A percentile compares a stretch with the other conserved stretches of the same genome.
Evolutionary conservation across 2,329 filamentous ascomycete species (phyloP).

Genomic region (Metarhizium brunneum): DNA sequence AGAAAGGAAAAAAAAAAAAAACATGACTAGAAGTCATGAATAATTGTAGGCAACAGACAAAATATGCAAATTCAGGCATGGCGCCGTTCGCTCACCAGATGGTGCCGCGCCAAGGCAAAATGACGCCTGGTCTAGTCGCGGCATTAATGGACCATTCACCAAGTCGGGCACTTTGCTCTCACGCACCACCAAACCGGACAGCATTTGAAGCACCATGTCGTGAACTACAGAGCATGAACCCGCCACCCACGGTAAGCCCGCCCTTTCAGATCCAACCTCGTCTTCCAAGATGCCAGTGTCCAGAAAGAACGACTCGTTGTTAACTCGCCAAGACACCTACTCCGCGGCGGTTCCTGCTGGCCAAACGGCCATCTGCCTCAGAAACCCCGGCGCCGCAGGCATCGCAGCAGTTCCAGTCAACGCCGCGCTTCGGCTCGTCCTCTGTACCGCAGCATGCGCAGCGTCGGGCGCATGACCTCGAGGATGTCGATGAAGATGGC

Average conservation of each 20-base stretch:
- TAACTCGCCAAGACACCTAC: conserved; percentile 25
- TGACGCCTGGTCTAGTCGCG: neutral
- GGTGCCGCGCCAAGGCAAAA: neutral
- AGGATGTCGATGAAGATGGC: conserved; percentile 22
- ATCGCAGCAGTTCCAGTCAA: conserved; percentile 26
- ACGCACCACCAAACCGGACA: neutral
- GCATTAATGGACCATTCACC: neutral
- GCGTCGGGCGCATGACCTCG: conserved; percentile 17
- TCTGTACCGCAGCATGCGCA: conserved; percentile 21
- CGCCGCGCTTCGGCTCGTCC: conserved; percentile 28
- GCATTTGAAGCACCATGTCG: neutral
- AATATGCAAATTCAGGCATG: too few species aligned
- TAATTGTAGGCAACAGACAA: too few species aligned
- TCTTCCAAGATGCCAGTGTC: neutral
- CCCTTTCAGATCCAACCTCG: neutral
- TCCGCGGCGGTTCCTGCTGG: conserved; percentile 28
- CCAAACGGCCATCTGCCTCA: conserved; percentile 22
- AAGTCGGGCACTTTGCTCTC: too few species aligned
- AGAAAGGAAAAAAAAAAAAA: too few species aligned
- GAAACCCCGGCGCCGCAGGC: conserved; percentile 19
- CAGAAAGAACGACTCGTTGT: neutral
- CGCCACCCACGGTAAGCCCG: neutral
- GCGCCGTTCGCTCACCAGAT: too few species aligned
- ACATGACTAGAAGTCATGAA: too few species aligned
- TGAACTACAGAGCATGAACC: neutral